These are phyloP conservation scores for Penicillium subrubescens DNA, from an alignment of 495 filamentous ascomycete genomes.

Conservation along the genomic window DNA sequence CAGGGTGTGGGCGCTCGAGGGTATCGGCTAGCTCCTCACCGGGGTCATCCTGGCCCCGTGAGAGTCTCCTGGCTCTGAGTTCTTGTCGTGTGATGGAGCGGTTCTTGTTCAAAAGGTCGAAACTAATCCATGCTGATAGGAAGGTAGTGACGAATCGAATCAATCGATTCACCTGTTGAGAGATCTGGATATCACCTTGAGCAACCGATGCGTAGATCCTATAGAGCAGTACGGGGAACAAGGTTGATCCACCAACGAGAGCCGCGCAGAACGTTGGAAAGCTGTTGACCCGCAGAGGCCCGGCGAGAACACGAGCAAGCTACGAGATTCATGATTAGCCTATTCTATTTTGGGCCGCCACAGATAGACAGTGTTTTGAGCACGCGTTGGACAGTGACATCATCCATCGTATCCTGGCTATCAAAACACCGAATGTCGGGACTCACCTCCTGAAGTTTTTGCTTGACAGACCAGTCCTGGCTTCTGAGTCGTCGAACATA, in stretches of 20 bases:
- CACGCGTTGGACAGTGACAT: slow-evolving; percentile 7
- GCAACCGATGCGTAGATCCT: slow-evolving; percentile 33
- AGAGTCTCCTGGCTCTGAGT: slow-evolving; percentile 7
- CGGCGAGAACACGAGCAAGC: slow-evolving; percentile 40
- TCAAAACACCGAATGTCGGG: neutral
- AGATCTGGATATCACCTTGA: slow-evolving; percentile 18
- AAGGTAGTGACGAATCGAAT: slow-evolving; percentile 46
- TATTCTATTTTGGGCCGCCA: neutral
- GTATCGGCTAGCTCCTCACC: slow-evolving; percentile 39
- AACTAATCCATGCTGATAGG: slow-evolving; percentile 50
- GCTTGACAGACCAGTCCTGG: slow-evolving; percentile 44
- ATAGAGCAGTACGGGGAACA: slow-evolving; percentile 55
- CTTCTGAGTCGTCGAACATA: slow-evolving; percentile 52
- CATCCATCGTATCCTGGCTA: slow-evolving; percentile 7
- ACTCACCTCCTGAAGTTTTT: slow-evolving; percentile 46
- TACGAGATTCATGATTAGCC: slow-evolving; percentile 22
- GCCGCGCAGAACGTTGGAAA: slow-evolving; percentile 84
- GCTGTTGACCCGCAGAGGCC: slow-evolving; percentile 46
- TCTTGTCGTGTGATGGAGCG: slow-evolving; percentile 25
- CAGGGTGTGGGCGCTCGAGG: slow-evolving; percentile 19
- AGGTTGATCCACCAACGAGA: slow-evolving; percentile 73
- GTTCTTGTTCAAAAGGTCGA: slow-evolving; percentile 49
- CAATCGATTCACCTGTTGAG: slow-evolving; percentile 25
- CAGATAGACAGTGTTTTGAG: neutral
- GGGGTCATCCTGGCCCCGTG: slow-evolving; percentile 28